Conservation (phyloP, 805 yeast genomes). For the Wickerhamomyces hampshirensis region DNA sequence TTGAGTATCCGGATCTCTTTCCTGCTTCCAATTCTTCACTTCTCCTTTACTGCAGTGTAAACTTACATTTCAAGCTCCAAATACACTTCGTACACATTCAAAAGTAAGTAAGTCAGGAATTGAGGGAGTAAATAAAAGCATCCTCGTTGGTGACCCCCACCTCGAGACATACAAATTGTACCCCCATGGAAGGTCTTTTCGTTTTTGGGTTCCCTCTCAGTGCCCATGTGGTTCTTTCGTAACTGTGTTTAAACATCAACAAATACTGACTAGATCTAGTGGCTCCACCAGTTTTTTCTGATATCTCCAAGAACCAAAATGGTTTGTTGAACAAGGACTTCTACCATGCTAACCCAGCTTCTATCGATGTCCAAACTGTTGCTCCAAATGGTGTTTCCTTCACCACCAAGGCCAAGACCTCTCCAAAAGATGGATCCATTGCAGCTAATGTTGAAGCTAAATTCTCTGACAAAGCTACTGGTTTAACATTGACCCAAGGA, state of each 20-base stretch:
- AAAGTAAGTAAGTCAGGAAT: neutral
- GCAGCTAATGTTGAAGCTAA: slow-evolving; percentile 89
- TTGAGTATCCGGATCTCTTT: neutral
- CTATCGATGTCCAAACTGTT: slow-evolving; percentile 83
- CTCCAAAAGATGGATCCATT: slow-evolving; percentile 67
- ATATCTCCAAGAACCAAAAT: slow-evolving; percentile 88
- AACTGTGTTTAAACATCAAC: no score
- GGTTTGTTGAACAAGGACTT: slow-evolving; percentile 87
- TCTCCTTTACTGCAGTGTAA: neutral
- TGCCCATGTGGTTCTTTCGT: neutral
- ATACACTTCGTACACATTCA: neutral
- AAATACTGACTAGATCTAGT: no score
- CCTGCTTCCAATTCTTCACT: neutral
- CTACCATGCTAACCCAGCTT: slow-evolving; percentile 85
- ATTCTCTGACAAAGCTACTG: slow-evolving; percentile 88
- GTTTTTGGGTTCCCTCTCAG: no score
- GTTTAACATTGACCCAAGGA: slow-evolving; percentile 92
- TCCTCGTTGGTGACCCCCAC: no score
- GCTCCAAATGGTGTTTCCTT: slow-evolving; percentile 97
- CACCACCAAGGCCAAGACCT: slow-evolving; percentile 87
- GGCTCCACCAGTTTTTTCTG: slow-evolving; percentile 90
- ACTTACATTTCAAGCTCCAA: neutral
- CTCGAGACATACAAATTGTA: no score
- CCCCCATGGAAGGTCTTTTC: no score
- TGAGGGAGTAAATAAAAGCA: no score